Percentiles rank a stretch among this genome's conserved stretches.
Conservation (phyloP, 73 alveolate genomes). For the Paramecium pentaurelia region DNA sequence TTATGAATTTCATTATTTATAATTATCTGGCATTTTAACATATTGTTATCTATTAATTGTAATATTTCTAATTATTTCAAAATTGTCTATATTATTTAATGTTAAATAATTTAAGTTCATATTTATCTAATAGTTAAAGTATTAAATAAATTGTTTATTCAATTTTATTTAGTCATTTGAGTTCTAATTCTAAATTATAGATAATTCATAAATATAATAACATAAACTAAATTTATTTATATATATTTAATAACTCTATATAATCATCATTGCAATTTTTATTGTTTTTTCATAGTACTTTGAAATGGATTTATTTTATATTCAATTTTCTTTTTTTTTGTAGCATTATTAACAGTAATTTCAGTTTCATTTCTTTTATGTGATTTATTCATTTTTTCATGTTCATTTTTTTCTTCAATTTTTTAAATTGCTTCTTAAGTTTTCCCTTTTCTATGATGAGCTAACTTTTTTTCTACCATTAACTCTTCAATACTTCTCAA, state of each 20-base stretch:
- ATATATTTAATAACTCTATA: neutral
- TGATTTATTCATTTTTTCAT: neutral
- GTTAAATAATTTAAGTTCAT: too few species aligned
- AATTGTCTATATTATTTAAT: too few species aligned
- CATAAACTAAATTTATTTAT: too few species aligned
- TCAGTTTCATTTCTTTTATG: neutral
- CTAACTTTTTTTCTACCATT: neutral
- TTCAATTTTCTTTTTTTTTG: neutral
- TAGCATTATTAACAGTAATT: neutral
- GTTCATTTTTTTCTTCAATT: neutral
- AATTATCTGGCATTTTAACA: neutral
- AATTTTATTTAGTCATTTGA: too few species aligned
- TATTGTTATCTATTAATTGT: too few species aligned
- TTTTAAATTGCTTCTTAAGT: neutral
- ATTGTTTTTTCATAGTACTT: neutral
- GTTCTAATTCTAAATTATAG: too few species aligned
- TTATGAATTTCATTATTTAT: neutral
- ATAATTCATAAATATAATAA: too few species aligned
- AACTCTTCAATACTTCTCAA: neutral
- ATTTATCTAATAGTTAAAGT: too few species aligned
- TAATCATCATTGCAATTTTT: neutral
- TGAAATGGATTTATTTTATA: neutral
- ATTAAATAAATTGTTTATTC: too few species aligned
- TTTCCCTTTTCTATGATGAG: neutral
- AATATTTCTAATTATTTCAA: too few species aligned